Conservation (phyloP, 2,329 filamentous ascomycete genomes). For the Orbilia ellipsospora region DNA sequence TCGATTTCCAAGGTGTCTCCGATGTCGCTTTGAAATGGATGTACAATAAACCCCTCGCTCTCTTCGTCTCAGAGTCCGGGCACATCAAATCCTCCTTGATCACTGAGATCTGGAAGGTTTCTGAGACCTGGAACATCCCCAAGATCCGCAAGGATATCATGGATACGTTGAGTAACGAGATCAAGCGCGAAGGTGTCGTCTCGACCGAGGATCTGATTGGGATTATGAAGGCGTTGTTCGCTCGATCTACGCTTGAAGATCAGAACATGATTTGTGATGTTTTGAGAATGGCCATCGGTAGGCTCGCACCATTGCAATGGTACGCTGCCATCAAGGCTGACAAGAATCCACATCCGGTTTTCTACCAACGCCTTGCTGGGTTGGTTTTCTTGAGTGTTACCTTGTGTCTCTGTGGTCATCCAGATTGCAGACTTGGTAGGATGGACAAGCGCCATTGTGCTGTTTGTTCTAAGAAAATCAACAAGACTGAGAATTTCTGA, state of each 20-base stretch:
- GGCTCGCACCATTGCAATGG: neutral
- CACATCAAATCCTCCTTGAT: neutral
- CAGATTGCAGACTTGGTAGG: conserved; percentile 1
- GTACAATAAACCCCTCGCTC: neutral
- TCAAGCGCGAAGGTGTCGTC: neutral
- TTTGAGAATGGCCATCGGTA: neutral
- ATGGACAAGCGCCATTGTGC: neutral
- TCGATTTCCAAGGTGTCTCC: neutral
- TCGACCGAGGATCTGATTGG: neutral
- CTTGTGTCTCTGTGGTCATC: neutral
- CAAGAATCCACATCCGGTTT: neutral
- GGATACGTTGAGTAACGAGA: neutral
- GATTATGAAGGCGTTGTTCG: neutral
- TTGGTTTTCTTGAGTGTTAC: too few relatives aligned
- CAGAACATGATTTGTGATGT: neutral
- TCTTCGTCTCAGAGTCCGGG: neutral
- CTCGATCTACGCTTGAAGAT: neutral
- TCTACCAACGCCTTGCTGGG: neutral
- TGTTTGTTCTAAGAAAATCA: too few relatives aligned
- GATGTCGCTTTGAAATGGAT: neutral
- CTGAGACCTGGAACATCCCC: neutral
- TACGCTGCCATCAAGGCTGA: neutral
- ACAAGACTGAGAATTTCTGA: too few relatives aligned
- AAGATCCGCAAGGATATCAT: neutral
- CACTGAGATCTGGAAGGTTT: neutral